Evolutionary conservation across 176 grass and related monocot species (phyloP).

Genomic region (Triticum timopheevii): DNA sequence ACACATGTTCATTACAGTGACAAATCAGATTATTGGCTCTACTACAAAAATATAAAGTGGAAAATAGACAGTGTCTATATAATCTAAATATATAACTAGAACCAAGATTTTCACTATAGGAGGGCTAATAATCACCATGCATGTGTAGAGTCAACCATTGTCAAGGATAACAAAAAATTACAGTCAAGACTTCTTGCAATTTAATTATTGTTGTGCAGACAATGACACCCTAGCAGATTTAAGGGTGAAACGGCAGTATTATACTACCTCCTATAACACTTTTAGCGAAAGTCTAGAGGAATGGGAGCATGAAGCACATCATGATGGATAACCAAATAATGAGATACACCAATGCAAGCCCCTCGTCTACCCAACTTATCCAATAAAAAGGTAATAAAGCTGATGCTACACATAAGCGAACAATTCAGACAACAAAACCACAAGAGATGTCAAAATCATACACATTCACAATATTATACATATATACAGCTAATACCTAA

Average conservation of each 20-base stretch:
- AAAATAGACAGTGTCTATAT: neutral
- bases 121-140: neutral
- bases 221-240: neutral
- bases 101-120: neutral
- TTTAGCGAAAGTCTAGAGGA: neutral
- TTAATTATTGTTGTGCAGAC: neutral
- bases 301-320: neutral
- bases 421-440: neutral
- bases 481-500: neutral
- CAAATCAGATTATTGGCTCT: neutral
- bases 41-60: neutral
- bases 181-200: neutral
- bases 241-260: neutral
- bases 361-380: neutral
- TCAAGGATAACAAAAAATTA: neutral
- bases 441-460: neutral
- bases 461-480: neutral
- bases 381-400: conserved; percentile 8
- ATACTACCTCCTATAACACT: neutral
- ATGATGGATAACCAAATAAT: neutral
- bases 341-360: neutral
- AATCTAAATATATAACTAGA: neutral
- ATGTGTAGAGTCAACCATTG: neutral
- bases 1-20: conserved; percentile 7
- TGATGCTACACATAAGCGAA: neutral